phyloP scores from a whole-genome alignment of 768 basidiomycete genomes.

The Exidia glandulosa region DNA sequence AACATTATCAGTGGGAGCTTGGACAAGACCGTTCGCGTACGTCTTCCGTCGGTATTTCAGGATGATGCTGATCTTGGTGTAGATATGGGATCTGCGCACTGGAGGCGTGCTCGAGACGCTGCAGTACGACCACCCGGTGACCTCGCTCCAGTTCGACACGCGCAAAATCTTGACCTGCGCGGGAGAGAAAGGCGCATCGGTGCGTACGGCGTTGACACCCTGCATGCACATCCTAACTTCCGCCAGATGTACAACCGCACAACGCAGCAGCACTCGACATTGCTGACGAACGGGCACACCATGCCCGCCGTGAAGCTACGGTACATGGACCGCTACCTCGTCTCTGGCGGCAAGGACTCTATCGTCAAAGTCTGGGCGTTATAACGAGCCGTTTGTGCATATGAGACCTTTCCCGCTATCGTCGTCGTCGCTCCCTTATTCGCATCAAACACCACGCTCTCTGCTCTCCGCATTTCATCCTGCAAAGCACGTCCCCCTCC shows the following conservation, averaged over 20 bases:
- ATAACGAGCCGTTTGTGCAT: no score
- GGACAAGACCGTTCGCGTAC: constrained; percentile 83
- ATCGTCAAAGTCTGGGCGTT: constrained; percentile 89
- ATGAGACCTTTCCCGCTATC: no score
- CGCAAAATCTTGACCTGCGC: constrained; percentile 87
- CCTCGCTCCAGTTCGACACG: constrained; percentile 86
- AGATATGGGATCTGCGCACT: constrained; percentile 96
- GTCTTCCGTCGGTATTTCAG: constrained; percentile 13
- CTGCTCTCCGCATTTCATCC: no score
- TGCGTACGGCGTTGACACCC: constrained; percentile 19
- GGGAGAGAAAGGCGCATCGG: constrained; percentile 90
- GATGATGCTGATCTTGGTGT: background rate
- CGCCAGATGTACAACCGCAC: constrained; percentile 88
- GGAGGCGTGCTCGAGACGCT: constrained; percentile 83
- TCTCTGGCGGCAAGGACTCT: constrained; percentile 81
- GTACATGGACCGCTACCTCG: constrained; percentile 93
- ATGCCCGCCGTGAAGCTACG: constrained; percentile 78
- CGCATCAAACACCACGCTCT: no score
- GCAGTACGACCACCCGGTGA: constrained; percentile 83
- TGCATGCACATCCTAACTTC: background rate
- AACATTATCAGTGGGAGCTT: constrained; percentile 88
- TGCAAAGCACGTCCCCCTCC: no score
- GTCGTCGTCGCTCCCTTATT: no score
- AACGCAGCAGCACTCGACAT: constrained; percentile 73
- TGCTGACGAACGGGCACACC: constrained; percentile 88